Base-by-base conservation (phyloP, 306 rosid genomes). In the Medicago ruthenica region DNA sequence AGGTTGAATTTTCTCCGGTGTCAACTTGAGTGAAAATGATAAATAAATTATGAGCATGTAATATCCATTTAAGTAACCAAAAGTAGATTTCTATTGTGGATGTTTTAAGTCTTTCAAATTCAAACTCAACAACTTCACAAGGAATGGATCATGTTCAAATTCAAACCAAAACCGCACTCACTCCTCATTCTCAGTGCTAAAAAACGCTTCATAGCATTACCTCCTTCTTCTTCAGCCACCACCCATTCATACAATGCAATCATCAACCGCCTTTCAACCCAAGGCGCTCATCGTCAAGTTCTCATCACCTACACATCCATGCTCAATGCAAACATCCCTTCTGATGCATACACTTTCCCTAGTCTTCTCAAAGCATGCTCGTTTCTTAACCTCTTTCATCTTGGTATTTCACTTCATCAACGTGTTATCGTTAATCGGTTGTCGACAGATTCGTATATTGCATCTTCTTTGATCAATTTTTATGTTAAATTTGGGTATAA, bases 351-450 rank as follows among this genome's bases (percentile, higher is more conserved):
- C 82, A 86, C 97, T 24, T 89, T 85, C 79, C 96, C 97, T 37
- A 79, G 77, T 76, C 87, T 92, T 9, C 81, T 92, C 83, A 92
- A 88, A 84, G 96, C 96, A 12, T 92, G 93, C 62, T 77, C 93
- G 74, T 89, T 57, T 59, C 80, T 89, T 16, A 78, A 78, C 77
- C 85, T 76, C 69, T 85, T 75, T 16, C 27, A 70, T 6, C 77
- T 79, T 4, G 96, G 90, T 22, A 67, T 82, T 59, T 77, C 83
- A 62, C 39, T 89, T 41, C 96, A 92, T 72, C 96, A 92, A 77
- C 71, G 67, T 13, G 42, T 85, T 9, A 22, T 88, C 4, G 82
- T 86, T 76, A 47, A 72, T 17, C 90, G 91, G 65, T 89, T 86
- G 3, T 85, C 87, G 5, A 75, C 81, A 0, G 96, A 92, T 79